Percentiles rank a stretch among this genome's conserved stretches.
Conservation (phyloP, 2,329 filamentous ascomycete species). For the Colletotrichum graminicola region DNA sequence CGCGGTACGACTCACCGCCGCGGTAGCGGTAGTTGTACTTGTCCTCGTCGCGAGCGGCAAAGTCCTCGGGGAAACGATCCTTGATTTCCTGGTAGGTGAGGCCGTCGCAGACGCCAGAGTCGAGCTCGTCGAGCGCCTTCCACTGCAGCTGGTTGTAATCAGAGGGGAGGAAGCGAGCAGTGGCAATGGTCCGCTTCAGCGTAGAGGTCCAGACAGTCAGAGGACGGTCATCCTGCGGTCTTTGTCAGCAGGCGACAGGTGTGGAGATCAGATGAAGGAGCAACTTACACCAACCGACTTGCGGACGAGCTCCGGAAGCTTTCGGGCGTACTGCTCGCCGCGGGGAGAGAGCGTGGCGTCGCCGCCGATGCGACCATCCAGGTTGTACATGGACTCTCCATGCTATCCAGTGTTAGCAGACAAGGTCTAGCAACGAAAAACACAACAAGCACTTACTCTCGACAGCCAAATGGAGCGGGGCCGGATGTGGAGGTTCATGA, state of each 20-base stretch:
- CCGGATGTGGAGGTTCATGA: conserved; percentile 98
- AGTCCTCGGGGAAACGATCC: conserved; percentile 91
- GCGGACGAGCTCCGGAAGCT: conserved; percentile 85
- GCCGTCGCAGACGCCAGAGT: conserved; percentile 95
- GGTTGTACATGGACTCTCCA: conserved; percentile 93
- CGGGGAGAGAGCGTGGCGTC: conserved; percentile 89
- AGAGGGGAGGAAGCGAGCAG: conserved; percentile 82
- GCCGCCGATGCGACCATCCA: conserved; percentile 91
- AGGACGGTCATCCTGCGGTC: conserved; percentile 66
- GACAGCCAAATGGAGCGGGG: conserved; percentile 97
- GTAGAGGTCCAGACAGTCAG: conserved; percentile 74
- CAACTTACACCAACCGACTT: conserved; percentile 84
- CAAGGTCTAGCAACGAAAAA: not conserved
- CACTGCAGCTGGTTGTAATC: conserved; percentile 96
- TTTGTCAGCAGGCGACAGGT: not conserved
- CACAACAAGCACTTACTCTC: conserved; percentile 69
- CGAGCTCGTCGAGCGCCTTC: conserved; percentile 98
- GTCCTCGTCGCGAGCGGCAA: conserved; percentile 94
- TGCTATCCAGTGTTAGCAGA: conserved; percentile 67
- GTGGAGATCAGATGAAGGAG: not conserved
- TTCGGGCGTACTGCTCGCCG: conserved; percentile 87
- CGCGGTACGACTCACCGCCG: conserved; percentile 93
- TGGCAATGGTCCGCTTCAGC: conserved; percentile 87
- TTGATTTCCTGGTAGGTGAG: conserved; percentile 97
- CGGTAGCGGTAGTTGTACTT: conserved; percentile 99